Evolutionary conservation across 306 rosid species (phyloP), one percentile per base, ranked within the genome.

Genomic region (Prunus campanulata): DNA sequence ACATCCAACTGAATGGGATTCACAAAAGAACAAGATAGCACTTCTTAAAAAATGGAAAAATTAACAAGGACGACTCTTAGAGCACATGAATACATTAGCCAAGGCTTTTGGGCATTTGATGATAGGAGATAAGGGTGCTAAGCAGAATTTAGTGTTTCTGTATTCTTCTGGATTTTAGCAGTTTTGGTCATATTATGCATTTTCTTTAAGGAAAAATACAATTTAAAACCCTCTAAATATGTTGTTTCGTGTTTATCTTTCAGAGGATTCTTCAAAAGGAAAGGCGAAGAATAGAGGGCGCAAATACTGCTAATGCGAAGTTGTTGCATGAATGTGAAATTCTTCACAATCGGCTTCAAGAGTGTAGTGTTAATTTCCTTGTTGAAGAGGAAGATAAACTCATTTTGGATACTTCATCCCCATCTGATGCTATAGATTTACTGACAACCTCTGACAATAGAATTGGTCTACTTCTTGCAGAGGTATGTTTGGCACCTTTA

Each of bases 381-480:
- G 84, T 89, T 52, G 97, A 92, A 81, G 97, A 92, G 86, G 98
- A 90, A 82, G 96, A 90, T 83, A 88, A 87, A 81, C 78, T 92
- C 79, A 88, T 74, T 70, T 78, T 88, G 72, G 95, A 92, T 87
- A 81, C 93, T 77, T 81, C 87, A 55, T 84, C 83, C 5, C 87
- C 93, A 44, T 87, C 97, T 68, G 97, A 90, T 74, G 96, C 97
- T 54, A 68, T 92, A 77, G 97, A 95, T 87, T 82, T 92, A 51
- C 77, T 92, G 82, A 87, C 89, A 70, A 88, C 96, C 30, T 92
- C 99, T 22, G 97, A 92, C 78, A 89, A 89, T 81, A 93, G 95
- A 74, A 90, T 95, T 77, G 96, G 93, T 82, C 90, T 92, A 79
- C 88, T 95, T 52, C 93, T 95, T 74, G 96, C 93, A 11, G 99